These are phyloP conservation scores for Potentilla sterilis DNA, from an alignment of 306 rosid species.

Conservation along the genomic window DNA sequence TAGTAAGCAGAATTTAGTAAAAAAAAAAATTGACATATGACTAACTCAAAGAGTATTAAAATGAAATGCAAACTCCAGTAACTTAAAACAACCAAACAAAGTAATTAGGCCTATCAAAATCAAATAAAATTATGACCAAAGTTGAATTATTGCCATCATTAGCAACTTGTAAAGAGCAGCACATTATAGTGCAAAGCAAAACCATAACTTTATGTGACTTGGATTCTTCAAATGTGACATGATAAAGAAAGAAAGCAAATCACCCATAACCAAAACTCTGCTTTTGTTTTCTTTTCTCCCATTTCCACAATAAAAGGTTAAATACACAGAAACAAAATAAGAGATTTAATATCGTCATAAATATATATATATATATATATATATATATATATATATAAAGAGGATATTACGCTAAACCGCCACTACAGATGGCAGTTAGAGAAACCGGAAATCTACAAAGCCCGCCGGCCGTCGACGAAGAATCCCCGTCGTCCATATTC, in stretches of 20 bases:
- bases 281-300: neutral
- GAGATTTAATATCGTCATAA: conserved; percentile 11
- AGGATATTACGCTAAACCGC: conserved; percentile 45
- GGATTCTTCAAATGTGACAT: neutral
- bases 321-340: neutral
- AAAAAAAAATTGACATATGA: too few relatives aligned
- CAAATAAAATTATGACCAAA: neutral
- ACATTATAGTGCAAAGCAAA: neutral
- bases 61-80: too few relatives aligned
- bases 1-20: too few relatives aligned
- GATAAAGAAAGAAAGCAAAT: neutral
- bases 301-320: neutral
- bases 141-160: neutral
- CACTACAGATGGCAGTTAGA: conserved; percentile 75
- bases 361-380: too few relatives aligned
- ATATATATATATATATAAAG: too few relatives aligned
- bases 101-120: neutral
- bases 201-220: neutral
- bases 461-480: conserved; percentile 41
- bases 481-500: conserved; percentile 39
- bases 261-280: conserved; percentile 10
- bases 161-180: neutral
- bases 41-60: too few relatives aligned
- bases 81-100: neutral
- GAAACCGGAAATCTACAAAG: conserved; percentile 70